phyloP scores from a whole-genome alignment of 352 stramenopile genomes.

The Phytophthora capsici region DNA sequence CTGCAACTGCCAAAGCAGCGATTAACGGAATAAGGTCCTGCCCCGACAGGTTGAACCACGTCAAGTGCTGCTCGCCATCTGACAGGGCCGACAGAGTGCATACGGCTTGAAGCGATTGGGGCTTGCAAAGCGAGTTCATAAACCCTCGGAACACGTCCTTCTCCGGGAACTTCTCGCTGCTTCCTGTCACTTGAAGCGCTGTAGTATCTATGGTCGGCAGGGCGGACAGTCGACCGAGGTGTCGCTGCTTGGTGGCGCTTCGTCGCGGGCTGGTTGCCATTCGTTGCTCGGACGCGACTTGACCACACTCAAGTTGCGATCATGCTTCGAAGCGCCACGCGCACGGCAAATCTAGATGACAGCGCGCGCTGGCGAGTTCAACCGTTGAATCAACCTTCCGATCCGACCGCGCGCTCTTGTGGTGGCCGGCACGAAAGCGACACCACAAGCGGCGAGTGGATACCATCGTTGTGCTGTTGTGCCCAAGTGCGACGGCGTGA shows the following conservation, averaged over 20 bases:
- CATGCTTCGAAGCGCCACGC: not conserved
- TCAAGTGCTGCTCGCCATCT: slow-evolving; percentile 23
- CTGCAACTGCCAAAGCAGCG: not conserved
- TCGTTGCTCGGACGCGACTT: slow-evolving; percentile 13
- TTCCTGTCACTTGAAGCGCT: slow-evolving; percentile 1
- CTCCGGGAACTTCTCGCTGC: not conserved
- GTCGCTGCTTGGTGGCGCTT: slow-evolving; percentile 14
- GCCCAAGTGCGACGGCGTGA: slow-evolving; percentile 25
- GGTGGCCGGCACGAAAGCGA: slow-evolving; percentile 27
- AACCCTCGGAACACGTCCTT: slow-evolving; percentile 24
- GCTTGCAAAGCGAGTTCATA: slow-evolving; percentile 18
- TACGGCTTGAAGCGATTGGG: slow-evolving; percentile 19
- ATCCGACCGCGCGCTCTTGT: slow-evolving; percentile 10
- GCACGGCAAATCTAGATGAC: slow-evolving; percentile 1
- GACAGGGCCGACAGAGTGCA: slow-evolving; percentile 2
- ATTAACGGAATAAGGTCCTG: slow-evolving; percentile 12
- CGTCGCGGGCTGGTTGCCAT: not conserved
- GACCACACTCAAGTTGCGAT: slow-evolving; percentile 1
- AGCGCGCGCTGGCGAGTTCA: not conserved
- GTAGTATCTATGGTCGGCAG: not conserved
- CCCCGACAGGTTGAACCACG: slow-evolving; percentile 17
- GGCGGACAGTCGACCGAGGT: slow-evolving; percentile 24
- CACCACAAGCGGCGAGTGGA: slow-evolving; percentile 10
- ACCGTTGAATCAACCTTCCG: slow-evolving; percentile 15
- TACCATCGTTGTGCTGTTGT: slow-evolving; percentile 27